These are phyloP conservation scores for Raphanus sativus DNA, from an alignment of 345 rosid genomes.

Conservation along the genomic window DNA sequence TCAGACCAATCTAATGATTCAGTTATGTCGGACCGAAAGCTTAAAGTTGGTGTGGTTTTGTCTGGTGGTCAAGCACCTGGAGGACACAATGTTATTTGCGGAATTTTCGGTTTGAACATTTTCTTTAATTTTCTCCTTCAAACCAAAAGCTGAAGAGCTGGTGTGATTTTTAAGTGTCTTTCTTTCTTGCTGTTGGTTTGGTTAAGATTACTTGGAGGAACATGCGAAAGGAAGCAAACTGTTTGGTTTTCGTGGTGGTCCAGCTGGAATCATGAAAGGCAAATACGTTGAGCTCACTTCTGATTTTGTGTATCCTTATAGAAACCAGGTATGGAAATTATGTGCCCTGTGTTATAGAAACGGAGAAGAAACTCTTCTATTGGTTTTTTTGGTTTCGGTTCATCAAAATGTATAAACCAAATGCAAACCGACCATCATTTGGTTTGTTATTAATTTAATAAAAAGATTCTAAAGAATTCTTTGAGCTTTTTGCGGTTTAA, in stretches of 20 bases:
- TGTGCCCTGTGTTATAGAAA: neutral
- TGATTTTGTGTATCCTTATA: slow-evolving; percentile 72
- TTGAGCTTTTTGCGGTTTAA: neutral
- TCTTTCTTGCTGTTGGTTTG: neutral
- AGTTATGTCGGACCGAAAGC: slow-evolving; percentile 42
- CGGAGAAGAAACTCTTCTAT: neutral
- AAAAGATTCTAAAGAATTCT: neutral
- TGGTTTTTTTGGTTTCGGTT: neutral
- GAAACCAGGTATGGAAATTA: slow-evolving; percentile 67
- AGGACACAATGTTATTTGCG: slow-evolving; percentile 95
- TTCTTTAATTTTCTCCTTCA: neutral
- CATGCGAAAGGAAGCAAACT: slow-evolving; percentile 67
- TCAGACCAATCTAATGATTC: slow-evolving; percentile 37
- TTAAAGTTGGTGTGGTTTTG: slow-evolving; percentile 87
- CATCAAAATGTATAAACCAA: neutral
- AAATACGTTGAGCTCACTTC: slow-evolving; percentile 67
- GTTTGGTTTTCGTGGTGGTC: slow-evolving; percentile 94
- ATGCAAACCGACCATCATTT: neutral
- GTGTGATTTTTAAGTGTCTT: neutral
- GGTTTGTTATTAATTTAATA: neutral
- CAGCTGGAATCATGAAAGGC: slow-evolving; percentile 97
- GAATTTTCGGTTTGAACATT: slow-evolving; percentile 66
- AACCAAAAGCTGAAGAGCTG: neutral
- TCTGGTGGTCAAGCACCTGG: slow-evolving; percentile 99
- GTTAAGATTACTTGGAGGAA: slow-evolving; percentile 80